Base-by-base conservation (phyloP, 352 stramenopile genomes). In the Thraustochytrium sp. region DNA sequence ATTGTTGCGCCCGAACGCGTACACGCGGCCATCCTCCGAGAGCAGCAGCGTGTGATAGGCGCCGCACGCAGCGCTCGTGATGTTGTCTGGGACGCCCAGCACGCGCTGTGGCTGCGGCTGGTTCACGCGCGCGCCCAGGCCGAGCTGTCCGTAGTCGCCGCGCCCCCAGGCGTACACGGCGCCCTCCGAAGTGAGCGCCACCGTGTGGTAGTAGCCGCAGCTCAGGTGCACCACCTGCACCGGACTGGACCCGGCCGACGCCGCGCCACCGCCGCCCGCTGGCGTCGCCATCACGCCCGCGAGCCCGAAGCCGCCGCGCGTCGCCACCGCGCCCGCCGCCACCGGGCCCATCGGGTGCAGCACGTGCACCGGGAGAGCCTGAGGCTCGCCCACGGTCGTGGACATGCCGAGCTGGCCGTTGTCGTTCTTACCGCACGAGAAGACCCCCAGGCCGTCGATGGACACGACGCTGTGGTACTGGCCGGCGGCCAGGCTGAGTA, bases 91-190 rank as follows among this genome's bases (percentile, higher is more conserved):
- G 31, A 80, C 21, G 44, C 29, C 51, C 23, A 46, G n/a, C 18
- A 80, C 53, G 4, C 68, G 53, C 34, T 38, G 48, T 26, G 68
- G 68, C 37, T 64, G 68, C 23, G 31, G 48, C 21, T 65, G 46
- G 42, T 64, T 80, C 44, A 9, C 34, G 13, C 40, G 68, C 86
- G 97, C 91, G 21, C 92, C 93, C 0, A 97, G 76, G 18, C 94
- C 94, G 3, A 97, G 87, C 62, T 97, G 94, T 0, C 94, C 94
- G 80, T 97, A 96, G 85, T 97, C 94, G 53, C 97, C 97, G 1
- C 93, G 87, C 2, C 93, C 94, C 88, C 97, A 97, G 0, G 86
- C 89, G 80, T 90, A 95, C 18, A 97, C 85, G 56, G 91, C 88
- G 85, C 91, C 46, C 86, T 89, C 87, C 63, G 84, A 86, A 42